Percentiles rank a stretch among this genome's conserved stretches.
Evolutionary conservation across 768 basidiomycete species (phyloP).

Genomic region (Pleurotus pulmonarius): DNA sequence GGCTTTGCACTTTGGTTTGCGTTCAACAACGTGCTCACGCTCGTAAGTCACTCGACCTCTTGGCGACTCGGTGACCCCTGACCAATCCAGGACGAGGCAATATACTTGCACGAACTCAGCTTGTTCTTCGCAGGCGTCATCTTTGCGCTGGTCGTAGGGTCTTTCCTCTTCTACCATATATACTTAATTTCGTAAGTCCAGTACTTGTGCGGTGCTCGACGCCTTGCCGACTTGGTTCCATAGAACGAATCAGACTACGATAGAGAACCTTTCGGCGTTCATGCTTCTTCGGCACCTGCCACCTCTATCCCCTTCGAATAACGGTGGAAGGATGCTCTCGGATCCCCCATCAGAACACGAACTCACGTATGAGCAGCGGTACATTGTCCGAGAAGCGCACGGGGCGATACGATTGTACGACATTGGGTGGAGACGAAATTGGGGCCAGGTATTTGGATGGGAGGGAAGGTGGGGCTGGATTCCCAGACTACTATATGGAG

Average conservation of each 20-base stretch:
- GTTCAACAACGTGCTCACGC: constrained; percentile 55
- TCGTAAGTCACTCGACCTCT: constrained; percentile 40
- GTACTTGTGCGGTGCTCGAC: no score
- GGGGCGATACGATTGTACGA: constrained; percentile 62
- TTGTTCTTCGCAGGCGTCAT: constrained; percentile 57
- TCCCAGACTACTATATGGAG: constrained; percentile 54
- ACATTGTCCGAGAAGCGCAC: constrained; percentile 63
- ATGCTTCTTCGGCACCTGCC: constrained; percentile 70
- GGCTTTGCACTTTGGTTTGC: constrained; percentile 57
- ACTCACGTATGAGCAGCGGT: constrained; percentile 60
- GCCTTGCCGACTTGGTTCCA: background rate
- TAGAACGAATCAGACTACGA: constrained; percentile 84
- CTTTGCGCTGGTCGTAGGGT: constrained; percentile 65
- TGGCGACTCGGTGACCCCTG: background rate
- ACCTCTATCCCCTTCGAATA: constrained; percentile 39
- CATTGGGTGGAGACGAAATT: constrained; percentile 70
- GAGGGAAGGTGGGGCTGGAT: constrained; percentile 48
- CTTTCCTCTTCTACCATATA: constrained; percentile 72
- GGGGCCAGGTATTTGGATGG: constrained; percentile 67
- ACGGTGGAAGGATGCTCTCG: constrained; percentile 46
- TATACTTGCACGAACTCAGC: constrained; percentile 69
- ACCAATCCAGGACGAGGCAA: constrained; percentile 49
- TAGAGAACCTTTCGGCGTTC: constrained; percentile 76
- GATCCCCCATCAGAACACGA: constrained; percentile 73
- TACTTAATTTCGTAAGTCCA: constrained; percentile 67